Conservation (phyloP, 805 yeast species). For the Starmerella etchellsii region DNA sequence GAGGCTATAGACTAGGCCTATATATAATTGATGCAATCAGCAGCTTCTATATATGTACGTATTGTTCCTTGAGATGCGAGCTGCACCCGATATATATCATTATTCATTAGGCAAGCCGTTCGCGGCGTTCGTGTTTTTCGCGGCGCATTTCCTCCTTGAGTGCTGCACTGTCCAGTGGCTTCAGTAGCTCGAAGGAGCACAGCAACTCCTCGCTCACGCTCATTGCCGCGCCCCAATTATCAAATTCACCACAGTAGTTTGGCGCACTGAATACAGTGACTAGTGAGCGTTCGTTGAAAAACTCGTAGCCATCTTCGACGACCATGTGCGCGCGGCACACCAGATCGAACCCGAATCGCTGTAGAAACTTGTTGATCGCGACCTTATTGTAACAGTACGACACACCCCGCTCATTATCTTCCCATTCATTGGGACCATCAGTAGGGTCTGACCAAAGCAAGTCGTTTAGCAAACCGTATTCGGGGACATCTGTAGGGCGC, state of each 20-base stretch:
- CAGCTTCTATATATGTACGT: too few relatives aligned
- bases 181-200: constrained; percentile 84
- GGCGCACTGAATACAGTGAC: constrained; percentile 69
- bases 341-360: constrained; percentile 63
- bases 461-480: constrained; percentile 65
- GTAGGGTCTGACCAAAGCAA: constrained; percentile 79
- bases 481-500: constrained; percentile 79
- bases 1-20: too few relatives aligned
- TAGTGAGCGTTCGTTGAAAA: constrained; percentile 55
- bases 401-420: constrained; percentile 75
- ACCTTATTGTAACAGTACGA: constrained; percentile 67
- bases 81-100: too few relatives aligned
- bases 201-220: constrained; percentile 83
- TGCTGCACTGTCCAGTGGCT: constrained; percentile 87
- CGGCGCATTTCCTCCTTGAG: constrained; percentile 73
- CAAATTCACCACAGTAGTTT: constrained; percentile 70
- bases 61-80: too few relatives aligned
- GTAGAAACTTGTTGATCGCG: constrained; percentile 64
- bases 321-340: constrained; percentile 85
- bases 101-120: too few relatives aligned
- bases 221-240: constrained; percentile 98
- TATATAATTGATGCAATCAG: too few relatives aligned
- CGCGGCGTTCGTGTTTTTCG: constrained; percentile 67
- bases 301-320: constrained; percentile 69
- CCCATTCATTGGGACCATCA: constrained; percentile 74